These are phyloP conservation scores for Exophiala viscosa DNA, from an alignment of 2,329 filamentous ascomycete genomes.

Conservation along the genomic window DNA sequence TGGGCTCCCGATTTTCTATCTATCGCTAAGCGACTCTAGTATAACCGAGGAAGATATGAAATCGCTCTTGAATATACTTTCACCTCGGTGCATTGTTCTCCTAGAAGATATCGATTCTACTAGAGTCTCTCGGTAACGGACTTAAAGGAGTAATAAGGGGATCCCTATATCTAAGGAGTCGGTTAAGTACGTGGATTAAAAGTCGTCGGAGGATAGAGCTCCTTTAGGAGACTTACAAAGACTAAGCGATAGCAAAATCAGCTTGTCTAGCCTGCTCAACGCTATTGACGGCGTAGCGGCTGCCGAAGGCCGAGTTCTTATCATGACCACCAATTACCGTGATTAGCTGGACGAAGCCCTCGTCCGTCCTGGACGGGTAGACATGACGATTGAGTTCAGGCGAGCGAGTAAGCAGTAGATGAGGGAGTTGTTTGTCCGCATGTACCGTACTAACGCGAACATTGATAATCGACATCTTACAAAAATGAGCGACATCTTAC, in stretches of 20 bases:
- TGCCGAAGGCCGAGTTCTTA: constrained; percentile 73
- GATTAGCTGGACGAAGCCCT: constrained; percentile 70
- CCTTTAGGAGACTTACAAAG: not conserved
- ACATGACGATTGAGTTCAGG: constrained; percentile 62
- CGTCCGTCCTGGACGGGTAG: constrained; percentile 68
- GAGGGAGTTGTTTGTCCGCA: constrained; percentile 30
- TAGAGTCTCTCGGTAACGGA: constrained; percentile 40
- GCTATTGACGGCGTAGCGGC: constrained; percentile 78
- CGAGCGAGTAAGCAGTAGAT: constrained; percentile 27
- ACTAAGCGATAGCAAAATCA: constrained; percentile 45
- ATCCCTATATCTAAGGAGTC: not conserved
- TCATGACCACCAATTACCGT: constrained; percentile 78
- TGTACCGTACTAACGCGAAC: too few species aligned
- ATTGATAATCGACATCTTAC: too few species aligned
- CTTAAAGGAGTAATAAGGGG: not conserved
- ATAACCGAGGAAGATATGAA: constrained; percentile 61
- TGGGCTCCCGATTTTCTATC: constrained; percentile 63
- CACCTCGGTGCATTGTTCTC: constrained; percentile 62
- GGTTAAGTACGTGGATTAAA: too few species aligned
- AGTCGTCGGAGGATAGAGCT: too few species aligned
- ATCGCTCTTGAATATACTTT: constrained; percentile 58
- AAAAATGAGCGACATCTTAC: too few species aligned
- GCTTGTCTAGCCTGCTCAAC: constrained; percentile 74
- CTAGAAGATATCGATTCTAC: constrained; percentile 67
- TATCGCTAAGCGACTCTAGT: constrained; percentile 57